phyloP scores from a whole-genome alignment of 495 filamentous ascomycete genomes.

The Penicillium goetzii region DNA sequence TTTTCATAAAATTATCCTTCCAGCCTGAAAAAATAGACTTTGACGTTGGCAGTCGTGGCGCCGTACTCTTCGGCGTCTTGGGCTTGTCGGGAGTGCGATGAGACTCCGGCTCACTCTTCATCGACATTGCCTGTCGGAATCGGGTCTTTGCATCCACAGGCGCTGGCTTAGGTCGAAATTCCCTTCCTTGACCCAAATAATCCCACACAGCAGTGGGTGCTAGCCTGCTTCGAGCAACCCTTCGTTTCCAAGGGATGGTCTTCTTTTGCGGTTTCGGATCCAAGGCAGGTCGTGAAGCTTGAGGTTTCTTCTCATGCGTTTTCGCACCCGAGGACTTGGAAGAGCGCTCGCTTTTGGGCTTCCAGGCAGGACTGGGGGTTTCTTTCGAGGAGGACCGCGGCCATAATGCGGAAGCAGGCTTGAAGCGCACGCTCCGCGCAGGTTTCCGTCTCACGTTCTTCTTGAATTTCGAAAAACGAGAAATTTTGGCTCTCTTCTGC shows the following conservation, averaged over 20 bases:
- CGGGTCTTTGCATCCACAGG: background rate
- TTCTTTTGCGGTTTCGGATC: background rate
- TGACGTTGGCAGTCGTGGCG: background rate
- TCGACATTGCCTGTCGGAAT: slow-evolving; percentile 1
- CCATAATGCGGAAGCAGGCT: background rate
- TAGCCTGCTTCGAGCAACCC: background rate
- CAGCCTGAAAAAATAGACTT: background rate
- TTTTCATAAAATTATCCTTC: background rate
- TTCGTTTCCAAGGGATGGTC: background rate
- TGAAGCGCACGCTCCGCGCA: background rate
- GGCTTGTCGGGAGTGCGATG: background rate
- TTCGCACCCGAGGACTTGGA: background rate
- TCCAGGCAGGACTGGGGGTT: background rate
- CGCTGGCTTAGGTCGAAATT: background rate
- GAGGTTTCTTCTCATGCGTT: background rate
- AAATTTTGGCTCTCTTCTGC: background rate
- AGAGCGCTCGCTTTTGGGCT: background rate
- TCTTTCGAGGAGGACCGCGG: background rate
- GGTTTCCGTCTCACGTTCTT: background rate
- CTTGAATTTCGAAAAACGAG: slow-evolving; percentile 1
- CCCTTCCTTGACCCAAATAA: background rate
- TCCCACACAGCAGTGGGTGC: background rate
- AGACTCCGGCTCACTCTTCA: background rate
- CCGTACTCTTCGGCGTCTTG: background rate
- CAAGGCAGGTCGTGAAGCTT: background rate